A percentile compares a stretch with the other conserved stretches of the same genome.
These are phyloP conservation scores for Neolentinus lepideus DNA, from an alignment of 1,284 basidiomycete species.

Conservation along the genomic window DNA sequence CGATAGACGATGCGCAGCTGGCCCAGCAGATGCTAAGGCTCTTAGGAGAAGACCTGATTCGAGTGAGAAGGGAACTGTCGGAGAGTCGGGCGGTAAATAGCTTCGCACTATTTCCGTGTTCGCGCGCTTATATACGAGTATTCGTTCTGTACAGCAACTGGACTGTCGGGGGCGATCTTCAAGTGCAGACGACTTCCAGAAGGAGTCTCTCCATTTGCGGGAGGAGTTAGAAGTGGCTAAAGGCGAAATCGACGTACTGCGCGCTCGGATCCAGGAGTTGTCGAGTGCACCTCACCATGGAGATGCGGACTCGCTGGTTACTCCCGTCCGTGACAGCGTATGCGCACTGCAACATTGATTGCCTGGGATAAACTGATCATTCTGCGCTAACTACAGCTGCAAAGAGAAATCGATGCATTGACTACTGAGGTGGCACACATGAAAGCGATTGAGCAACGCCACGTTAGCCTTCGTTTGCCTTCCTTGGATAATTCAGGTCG, in stretches of 20 bases:
- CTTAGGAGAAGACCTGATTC: neutral
- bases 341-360: neutral
- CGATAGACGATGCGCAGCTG: neutral
- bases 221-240: neutral
- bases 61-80: neutral
- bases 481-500: neutral
- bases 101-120: neutral
- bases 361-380: neutral
- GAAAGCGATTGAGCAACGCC: neutral
- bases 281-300: neutral
- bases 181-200: neutral
- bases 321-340: neutral
- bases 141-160: neutral
- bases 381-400: neutral
- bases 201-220: neutral
- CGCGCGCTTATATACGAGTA: neutral
- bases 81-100: neutral
- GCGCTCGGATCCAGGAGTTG: neutral
- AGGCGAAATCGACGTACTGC: neutral
- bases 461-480: neutral
- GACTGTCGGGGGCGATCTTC: neutral
- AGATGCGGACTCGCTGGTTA: neutral
- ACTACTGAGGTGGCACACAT: neutral
- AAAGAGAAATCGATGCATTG: neutral
- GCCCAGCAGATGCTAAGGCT: neutral